A percentile compares a stretch with the other conserved stretches of the same genome.
Evolutionary conservation across 2,329 filamentous ascomycete genomes (phyloP).

Genomic region (Phaeophleospora eucalypticola): DNA sequence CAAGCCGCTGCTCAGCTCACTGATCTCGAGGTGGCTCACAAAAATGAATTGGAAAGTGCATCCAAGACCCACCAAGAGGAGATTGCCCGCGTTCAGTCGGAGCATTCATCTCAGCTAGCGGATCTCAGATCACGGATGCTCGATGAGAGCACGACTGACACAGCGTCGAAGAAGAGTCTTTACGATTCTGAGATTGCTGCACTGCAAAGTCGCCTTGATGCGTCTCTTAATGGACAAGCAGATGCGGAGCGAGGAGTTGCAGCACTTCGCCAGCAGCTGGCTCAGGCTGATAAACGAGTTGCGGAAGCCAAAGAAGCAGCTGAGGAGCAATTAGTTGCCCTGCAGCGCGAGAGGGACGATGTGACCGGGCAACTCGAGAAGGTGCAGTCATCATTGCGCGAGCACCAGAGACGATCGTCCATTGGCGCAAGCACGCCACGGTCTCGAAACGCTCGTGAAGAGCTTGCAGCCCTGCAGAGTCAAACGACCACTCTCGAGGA

Average conservation of each 20-base stretch:
- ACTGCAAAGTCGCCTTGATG: slow-evolving; percentile 25
- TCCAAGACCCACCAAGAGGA: slow-evolving; percentile 14
- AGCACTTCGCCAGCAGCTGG: slow-evolving; percentile 17
- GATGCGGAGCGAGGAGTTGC: slow-evolving; percentile 23
- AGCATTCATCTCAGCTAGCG: slow-evolving; percentile 11
- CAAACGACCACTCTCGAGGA: slow-evolving; percentile 21
- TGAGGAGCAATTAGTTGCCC: slow-evolving; percentile 13
- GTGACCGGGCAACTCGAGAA: slow-evolving; percentile 17
- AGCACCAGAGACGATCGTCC: slow-evolving; percentile 13
- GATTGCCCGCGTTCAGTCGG: slow-evolving; percentile 11
- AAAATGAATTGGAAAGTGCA: slow-evolving; percentile 15
- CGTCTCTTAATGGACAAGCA: slow-evolving; percentile 24
- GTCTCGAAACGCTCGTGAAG: slow-evolving; percentile 7
- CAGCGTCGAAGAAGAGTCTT: slow-evolving; percentile 11
- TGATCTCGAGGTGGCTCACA: slow-evolving; percentile 22
- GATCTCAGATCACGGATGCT: slow-evolving; percentile 16
- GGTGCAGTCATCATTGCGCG: slow-evolving; percentile 15
- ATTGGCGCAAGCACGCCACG: slow-evolving; percentile 7
- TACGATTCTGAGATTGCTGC: slow-evolving; percentile 17
- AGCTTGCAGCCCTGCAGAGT: slow-evolving; percentile 19
- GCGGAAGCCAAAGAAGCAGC: slow-evolving; percentile 14
- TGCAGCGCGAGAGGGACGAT: slow-evolving; percentile 18
- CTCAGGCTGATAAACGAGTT: slow-evolving; percentile 19
- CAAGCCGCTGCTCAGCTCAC: slow-evolving; percentile 15
- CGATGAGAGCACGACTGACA: slow-evolving; percentile 8